Evolutionary conservation across 495 filamentous ascomycete genomes (phyloP), one percentile per base, ranked within the genome.

Genomic region (Trichoderma orchidacearum): DNA sequence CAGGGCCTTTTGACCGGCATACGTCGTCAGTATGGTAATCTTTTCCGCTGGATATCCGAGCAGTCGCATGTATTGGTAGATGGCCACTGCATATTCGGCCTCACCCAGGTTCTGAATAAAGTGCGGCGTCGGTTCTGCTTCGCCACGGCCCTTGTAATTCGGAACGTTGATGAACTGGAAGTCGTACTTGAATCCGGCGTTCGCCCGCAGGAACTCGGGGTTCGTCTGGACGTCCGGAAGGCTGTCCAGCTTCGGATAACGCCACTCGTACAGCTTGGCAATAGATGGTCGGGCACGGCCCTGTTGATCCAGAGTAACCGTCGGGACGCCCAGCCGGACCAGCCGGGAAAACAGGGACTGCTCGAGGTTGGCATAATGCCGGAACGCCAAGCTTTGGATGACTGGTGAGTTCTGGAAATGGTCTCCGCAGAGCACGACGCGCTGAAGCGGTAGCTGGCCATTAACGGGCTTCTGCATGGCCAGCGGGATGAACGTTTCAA

Each of bases 81-180:
- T 77, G 27, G 94, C 94, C 36, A 96, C 93, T 8, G 89, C 86
- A 63, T 97, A 97, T 72, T 99, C 93, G 0, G 93, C 93, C 67
- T 99, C 93, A 28, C 94, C 93, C 25, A 97, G 72, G 63, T 99
- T 99, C 70, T 97, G 94, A 56, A 96, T 86, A 67, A 96, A 97
- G 69, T 99, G 92, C 35, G 91, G 90, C n/a, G 82, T 86, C 2
- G 93, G 93, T 64, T 96, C 89, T 17, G 79, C 78, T 70, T 99
- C 93, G 53, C 94, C 94, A 35, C 72, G 73, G 58, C 89, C 90
- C 67, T 95, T 95, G 71, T 96, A 96, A 63, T 97, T 90, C 15
- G 85, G 82, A 1, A 99, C 91, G 61, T 96, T 81, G 75, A 99
- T 92, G 70, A 99, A 97, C 63, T 99, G 93, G 67, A 93, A 96